Evolutionary conservation across 1,284 basidiomycete genomes (phyloP), one percentile per base, ranked within the genome.

Genomic region (Sporisorium exsertum): DNA sequence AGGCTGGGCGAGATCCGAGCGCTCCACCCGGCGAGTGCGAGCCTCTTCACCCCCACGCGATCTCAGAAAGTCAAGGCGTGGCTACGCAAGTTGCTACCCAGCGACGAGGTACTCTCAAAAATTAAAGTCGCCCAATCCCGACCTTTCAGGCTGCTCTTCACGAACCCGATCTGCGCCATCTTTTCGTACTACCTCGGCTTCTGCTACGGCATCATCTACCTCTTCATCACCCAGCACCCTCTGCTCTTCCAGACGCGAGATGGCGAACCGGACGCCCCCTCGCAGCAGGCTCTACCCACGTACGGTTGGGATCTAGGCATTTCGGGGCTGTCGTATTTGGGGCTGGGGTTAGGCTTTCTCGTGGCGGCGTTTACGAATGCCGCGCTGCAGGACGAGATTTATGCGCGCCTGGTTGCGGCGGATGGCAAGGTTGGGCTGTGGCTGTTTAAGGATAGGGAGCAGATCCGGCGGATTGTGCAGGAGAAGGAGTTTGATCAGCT

Each of bases 111-210:
- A 20, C 12, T 57, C 16, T 22, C 32, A 8, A 78, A 74, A 58
- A 37, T 77, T 37, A 71, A 66, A 24, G 35, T 40, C 9, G 56
- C 82, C 83, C 86, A 87, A 64, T 82, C 81, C 7, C 81, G 87
- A 18, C 87, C 88, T 0, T 87, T 87, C 24, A 75, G 69, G n/a
- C 62, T 75, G 55, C 80, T 67, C 27, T 83, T 79, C 71, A 83
- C 67, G 64, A 82, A 75, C 53, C 73, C 62, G 49, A 71, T 77
- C 64, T 86, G 86, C 24, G 82, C 87, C 54, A 79, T 87, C 35
- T 88, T 88, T 62, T 84, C 83, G 3, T 50, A 82, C 45, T 88
- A 88, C 74, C 87, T 87, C 58, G 86, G 87, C 0, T 88, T 87
- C 72, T 82, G 87, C 53, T 88, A 88, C 64, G 87, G 87, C 12